Percentiles rank a stretch among this genome's conserved stretches.
Evolutionary conservation across 176 grass and related monocot species (phyloP).

Genomic region (Avena atlantica): DNA sequence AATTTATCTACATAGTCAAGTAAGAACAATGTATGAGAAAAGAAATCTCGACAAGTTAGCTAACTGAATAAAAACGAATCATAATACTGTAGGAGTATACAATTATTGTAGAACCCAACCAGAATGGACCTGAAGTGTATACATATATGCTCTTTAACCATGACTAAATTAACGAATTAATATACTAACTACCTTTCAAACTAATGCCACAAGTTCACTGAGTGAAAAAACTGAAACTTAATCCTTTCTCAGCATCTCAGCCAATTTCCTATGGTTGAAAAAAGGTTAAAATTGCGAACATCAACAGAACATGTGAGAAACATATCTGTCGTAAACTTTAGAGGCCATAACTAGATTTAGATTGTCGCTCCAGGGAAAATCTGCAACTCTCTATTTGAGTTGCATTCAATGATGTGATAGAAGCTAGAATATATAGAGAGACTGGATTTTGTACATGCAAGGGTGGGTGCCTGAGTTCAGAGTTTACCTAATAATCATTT

Average conservation of each 20-base stretch:
- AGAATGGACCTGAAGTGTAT: neutral
- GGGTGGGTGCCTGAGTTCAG: neutral
- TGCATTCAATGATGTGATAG: constrained; percentile 11
- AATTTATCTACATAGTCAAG: constrained; percentile 75
- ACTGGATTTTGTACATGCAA: neutral
- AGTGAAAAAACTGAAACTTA: neutral
- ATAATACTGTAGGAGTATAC: neutral
- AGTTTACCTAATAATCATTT: neutral
- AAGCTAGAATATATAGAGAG: neutral
- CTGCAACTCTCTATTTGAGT: neutral
- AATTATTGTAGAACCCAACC: neutral
- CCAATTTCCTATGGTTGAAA: neutral
- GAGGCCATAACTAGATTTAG: neutral
- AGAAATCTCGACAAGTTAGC: neutral
- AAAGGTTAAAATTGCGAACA: neutral
- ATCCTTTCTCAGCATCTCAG: neutral
- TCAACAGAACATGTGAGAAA: neutral
- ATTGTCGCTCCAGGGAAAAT: neutral
- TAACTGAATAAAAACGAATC: neutral
- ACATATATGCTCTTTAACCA: neutral
- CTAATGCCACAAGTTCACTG: neutral
- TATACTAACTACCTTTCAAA: neutral
- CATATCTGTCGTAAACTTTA: neutral
- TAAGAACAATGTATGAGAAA: constrained; percentile 27
- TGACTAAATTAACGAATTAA: neutral